Evolutionary conservation across 768 basidiomycete genomes (phyloP).

Genomic region (Obba rivulosa): DNA sequence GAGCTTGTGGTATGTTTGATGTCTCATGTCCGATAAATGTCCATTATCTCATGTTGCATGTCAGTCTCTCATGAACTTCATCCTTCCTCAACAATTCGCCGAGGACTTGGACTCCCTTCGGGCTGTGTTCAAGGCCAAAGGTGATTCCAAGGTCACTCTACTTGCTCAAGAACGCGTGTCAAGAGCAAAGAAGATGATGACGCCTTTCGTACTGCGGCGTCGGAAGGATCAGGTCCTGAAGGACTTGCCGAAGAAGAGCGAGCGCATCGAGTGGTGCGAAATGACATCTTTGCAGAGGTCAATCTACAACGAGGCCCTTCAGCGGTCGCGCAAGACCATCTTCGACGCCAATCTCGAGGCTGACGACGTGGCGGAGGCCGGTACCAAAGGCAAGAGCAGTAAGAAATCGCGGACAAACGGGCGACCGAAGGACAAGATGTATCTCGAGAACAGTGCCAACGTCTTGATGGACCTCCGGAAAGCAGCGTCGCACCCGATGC

Average conservation of each 20-base stretch:
- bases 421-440: slow-evolving; percentile 57
- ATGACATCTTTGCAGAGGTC: slow-evolving; percentile 80
- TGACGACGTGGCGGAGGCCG: slow-evolving; percentile 23
- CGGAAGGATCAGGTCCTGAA: slow-evolving; percentile 95
- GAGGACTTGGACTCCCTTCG: slow-evolving; percentile 73
- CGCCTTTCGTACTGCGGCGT: slow-evolving; percentile 94
- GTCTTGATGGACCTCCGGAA: slow-evolving; percentile 98
- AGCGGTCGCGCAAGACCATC: slow-evolving; percentile 79
- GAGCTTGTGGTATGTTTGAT: slow-evolving; percentile 70
- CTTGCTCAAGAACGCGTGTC: slow-evolving; percentile 92
- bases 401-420: slow-evolving; percentile 38
- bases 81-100: slow-evolving; percentile 85
- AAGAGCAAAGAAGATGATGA: slow-evolving; percentile 98
- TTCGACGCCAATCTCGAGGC: slow-evolving; percentile 40
- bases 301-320: slow-evolving; percentile 82
- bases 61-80: slow-evolving; percentile 97
- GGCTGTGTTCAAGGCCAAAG: slow-evolving; percentile 95
- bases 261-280: slow-evolving; percentile 92
- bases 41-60: slow-evolving; percentile 1
- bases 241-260: slow-evolving; percentile 89
- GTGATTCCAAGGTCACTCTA: slow-evolving; percentile 83
- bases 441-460: slow-evolving; percentile 81
- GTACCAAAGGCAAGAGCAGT: slow-evolving; percentile 21
- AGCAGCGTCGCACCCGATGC: slow-evolving; percentile 93
- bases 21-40: slow-evolving; percentile 2